These are phyloP conservation scores for Kwoniella bestiolae DNA, from an alignment of 768 basidiomycete genomes.

Conservation along the genomic window DNA sequence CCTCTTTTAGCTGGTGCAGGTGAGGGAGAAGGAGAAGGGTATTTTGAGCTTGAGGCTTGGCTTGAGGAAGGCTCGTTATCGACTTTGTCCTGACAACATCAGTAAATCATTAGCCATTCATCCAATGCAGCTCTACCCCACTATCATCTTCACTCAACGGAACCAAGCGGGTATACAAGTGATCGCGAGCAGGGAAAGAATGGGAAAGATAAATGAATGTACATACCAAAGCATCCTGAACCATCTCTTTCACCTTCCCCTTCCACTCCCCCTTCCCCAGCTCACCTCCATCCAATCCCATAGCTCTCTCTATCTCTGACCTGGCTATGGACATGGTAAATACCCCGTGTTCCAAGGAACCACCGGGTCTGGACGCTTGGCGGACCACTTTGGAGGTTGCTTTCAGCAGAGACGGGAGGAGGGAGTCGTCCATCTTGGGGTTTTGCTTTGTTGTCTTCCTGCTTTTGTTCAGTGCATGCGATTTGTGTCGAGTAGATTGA, in stretches of 20 bases:
- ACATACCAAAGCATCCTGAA: slow-evolving; percentile 35
- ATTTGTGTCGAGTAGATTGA: no score
- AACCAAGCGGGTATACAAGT: no score
- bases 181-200: no score
- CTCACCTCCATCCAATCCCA: slow-evolving; percentile 30
- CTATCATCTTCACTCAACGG: no score
- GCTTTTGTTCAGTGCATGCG: no score
- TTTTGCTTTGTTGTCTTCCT: no score
- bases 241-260: slow-evolving; percentile 31
- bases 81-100: background rate
- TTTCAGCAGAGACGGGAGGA: slow-evolving; percentile 21
- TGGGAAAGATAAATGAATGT: background rate
- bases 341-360: slow-evolving; percentile 27
- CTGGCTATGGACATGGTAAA: slow-evolving; percentile 37
- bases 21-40: background rate
- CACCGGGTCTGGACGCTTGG: slow-evolving; percentile 29
- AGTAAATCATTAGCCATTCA: no score
- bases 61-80: background rate
- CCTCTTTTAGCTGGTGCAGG: background rate
- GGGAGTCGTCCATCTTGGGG: slow-evolving; percentile 29
- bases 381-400: slow-evolving; percentile 13
- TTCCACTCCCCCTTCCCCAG: slow-evolving; percentile 32
- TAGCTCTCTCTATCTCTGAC: slow-evolving; percentile 13
- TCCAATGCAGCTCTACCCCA: no score
- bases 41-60: slow-evolving; percentile 8